phyloP scores from a whole-genome alignment of 2,329 filamentous ascomycete species.

The Waltergamsia citrina region DNA sequence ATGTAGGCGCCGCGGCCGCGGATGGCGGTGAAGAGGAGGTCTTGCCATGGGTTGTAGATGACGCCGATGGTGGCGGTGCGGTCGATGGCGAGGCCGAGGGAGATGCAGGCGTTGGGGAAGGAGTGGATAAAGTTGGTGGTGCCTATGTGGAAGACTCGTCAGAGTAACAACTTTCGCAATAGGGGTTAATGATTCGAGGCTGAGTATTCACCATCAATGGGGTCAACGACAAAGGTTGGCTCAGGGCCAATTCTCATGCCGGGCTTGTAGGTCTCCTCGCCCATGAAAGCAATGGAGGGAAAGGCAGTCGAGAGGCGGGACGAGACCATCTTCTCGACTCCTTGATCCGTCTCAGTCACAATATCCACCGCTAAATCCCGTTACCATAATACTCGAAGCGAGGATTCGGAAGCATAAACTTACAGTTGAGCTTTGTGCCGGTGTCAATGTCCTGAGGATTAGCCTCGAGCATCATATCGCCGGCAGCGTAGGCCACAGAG shows the following conservation, averaged over 20 bases:
- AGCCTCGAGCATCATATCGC: conserved; percentile 52
- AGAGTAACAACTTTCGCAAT: neutral
- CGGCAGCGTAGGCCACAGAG: conserved; percentile 52
- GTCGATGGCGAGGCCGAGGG: conserved; percentile 60
- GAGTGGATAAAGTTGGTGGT: conserved; percentile 75
- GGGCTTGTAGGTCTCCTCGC: conserved; percentile 67
- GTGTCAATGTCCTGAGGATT: conserved; percentile 47
- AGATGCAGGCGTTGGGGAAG: conserved; percentile 67
- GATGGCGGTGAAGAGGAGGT: conserved; percentile 60
- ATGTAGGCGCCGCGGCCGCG: conserved; percentile 57
- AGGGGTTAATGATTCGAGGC: neutral
- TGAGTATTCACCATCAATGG: conserved; percentile 50
- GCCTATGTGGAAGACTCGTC: conserved; percentile 9
- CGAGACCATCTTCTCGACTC: conserved; percentile 54
- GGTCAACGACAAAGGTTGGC: conserved; percentile 74
- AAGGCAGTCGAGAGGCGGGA: conserved; percentile 39
- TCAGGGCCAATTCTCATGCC: conserved; percentile 51
- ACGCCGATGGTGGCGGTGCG: conserved; percentile 58
- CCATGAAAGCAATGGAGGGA: conserved; percentile 55
- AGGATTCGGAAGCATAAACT: conserved; percentile 8
- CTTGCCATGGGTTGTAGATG: conserved; percentile 71
- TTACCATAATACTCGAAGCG: neutral
- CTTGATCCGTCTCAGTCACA: conserved; percentile 59
- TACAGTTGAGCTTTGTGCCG: conserved; percentile 58
- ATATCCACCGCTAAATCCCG: conserved; percentile 50